Evolutionary conservation across 2,329 filamentous ascomycete genomes (phyloP).

Genomic region (Fusarium udum): DNA sequence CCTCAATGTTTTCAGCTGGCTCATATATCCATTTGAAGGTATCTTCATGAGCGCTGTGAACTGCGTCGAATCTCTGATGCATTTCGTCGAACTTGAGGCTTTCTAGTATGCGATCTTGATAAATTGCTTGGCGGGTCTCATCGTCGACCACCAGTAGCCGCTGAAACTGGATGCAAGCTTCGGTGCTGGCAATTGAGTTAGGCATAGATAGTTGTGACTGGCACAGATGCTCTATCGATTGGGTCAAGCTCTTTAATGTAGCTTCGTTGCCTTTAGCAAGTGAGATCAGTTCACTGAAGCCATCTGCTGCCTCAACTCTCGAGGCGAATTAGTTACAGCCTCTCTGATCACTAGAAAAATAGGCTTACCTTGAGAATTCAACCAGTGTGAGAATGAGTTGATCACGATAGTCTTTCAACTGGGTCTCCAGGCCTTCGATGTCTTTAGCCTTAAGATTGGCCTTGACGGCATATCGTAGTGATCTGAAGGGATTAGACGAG

Average conservation of each 20-base stretch:
- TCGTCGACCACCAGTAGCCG: background rate
- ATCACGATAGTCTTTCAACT: background rate
- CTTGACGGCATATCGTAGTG: background rate
- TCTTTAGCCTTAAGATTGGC: background rate
- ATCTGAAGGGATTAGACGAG: background rate
- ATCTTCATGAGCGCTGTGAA: background rate
- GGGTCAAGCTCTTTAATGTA: background rate
- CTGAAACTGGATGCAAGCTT: accelerated
- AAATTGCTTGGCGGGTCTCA: accelerated
- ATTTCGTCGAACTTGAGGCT: background rate
- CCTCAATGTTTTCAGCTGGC: accelerated
- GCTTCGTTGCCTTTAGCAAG: background rate
- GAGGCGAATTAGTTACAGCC: accelerated
- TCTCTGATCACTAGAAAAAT: accelerated
- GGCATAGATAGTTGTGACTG: accelerated
- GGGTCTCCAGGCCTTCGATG: background rate
- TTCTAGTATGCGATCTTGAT: background rate
- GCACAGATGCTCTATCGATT: background rate
- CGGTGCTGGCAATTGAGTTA: accelerated
- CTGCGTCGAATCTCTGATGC: background rate
- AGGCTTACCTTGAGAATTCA: background rate
- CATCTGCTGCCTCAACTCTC: background rate
- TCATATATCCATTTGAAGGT: background rate
- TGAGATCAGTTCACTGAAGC: background rate
- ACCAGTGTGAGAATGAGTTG: background rate